Conservation (phyloP, 352 stramenopile species). For the Pythium utonaiense region DNA sequence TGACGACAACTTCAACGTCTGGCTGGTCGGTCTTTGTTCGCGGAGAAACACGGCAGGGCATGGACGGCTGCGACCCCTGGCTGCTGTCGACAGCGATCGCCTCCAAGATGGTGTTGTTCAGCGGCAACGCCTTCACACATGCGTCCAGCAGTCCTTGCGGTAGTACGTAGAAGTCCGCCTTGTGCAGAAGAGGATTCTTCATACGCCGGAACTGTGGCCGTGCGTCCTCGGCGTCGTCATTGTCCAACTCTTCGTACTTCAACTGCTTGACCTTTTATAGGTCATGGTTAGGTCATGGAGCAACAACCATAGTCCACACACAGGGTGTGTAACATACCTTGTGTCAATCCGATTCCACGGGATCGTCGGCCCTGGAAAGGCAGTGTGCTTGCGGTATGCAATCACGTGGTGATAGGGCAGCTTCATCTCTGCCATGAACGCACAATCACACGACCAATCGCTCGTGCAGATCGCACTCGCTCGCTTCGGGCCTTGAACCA, state of each 20-base stretch:
- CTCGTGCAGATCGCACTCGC: neutral
- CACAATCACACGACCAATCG: conserved; percentile 17
- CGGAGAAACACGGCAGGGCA: neutral
- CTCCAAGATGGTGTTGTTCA: neutral
- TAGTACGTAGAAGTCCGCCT: neutral
- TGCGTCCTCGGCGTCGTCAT: too few relatives aligned
- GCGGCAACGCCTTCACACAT: neutral
- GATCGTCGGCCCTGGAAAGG: neutral
- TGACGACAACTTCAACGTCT: neutral
- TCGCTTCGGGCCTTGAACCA: neutral
- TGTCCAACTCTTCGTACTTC: too few relatives aligned
- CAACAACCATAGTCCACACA: too few relatives aligned
- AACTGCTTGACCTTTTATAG: too few relatives aligned
- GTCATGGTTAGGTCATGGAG: neutral
- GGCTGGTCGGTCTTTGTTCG: neutral
- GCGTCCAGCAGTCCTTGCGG: neutral
- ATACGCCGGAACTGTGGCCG: too few relatives aligned
- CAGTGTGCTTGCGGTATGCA: conserved; percentile 13
- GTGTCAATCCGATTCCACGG: conserved; percentile 1
- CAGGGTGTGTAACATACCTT: conserved; percentile 1
- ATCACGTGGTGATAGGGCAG: conserved; percentile 25
- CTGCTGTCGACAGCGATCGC: neutral
- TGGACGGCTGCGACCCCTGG: neutral
- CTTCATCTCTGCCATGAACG: conserved; percentile 14
- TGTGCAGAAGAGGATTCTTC: neutral